Conservation (phyloP, 1,284 basidiomycete species). For the Microbotryum lychnidis-dioicae region DNA sequence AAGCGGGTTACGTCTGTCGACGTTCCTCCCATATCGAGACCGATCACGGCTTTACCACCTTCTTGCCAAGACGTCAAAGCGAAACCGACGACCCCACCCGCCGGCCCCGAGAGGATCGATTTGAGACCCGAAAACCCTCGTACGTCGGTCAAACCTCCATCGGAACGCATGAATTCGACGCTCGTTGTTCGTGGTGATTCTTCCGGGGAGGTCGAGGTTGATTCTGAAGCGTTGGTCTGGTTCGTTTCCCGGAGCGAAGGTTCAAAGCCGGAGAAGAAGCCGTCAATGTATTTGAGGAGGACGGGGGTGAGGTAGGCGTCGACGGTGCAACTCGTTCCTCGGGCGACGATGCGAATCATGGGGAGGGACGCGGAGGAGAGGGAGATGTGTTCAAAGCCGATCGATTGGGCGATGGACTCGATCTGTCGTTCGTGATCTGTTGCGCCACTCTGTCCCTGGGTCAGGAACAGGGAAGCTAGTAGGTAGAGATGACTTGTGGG, state of each 20-base stretch:
- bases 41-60: constrained; percentile 60
- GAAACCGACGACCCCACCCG: constrained; percentile 81
- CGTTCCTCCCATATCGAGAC: constrained; percentile 61
- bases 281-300: constrained; percentile 46
- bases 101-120: constrained; percentile 73
- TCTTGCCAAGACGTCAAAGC: constrained; percentile 69
- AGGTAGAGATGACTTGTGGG: too few relatives aligned
- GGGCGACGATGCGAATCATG: constrained; percentile 63
- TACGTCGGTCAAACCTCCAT: constrained; percentile 79
- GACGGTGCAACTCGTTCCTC: constrained; percentile 84
- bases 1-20: constrained; percentile 84
- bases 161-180: constrained; percentile 69
- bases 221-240: constrained; percentile 61
- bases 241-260: constrained; percentile 78
- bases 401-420: constrained; percentile 40
- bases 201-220: constrained; percentile 56
- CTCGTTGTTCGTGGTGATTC: constrained; percentile 40
- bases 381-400: constrained; percentile 57
- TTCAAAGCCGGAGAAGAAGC: constrained; percentile 40
- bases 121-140: constrained; percentile 79
- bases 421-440: constrained; percentile 65
- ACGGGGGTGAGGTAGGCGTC: constrained; percentile 96
- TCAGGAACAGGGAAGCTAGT: constrained; percentile 31
- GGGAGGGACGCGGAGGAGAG: constrained; percentile 79
- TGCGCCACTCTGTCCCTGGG: constrained; percentile 58